Conservation (phyloP, 805 yeast genomes). For the Yarrowia deformans region DNA sequence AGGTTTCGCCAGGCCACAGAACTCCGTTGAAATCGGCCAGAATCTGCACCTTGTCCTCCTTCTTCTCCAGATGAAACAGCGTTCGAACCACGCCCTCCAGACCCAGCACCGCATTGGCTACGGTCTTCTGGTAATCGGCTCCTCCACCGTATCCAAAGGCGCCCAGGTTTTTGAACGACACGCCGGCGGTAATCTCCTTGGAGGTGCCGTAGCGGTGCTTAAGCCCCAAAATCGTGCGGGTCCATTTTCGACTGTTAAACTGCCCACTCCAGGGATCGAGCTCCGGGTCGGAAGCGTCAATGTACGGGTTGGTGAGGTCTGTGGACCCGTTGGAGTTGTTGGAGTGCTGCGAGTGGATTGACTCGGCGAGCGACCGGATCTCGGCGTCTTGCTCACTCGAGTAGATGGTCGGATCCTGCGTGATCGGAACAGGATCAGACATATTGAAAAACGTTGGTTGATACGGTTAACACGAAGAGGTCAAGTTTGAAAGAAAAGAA, state of each 20-base stretch:
- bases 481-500: not conserved
- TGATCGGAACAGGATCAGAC: conserved; percentile 23
- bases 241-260: conserved; percentile 69
- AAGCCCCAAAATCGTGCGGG: conserved; percentile 62
- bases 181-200: conserved; percentile 65
- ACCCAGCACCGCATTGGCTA: conserved; percentile 54
- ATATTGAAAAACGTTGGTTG: not conserved
- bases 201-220: conserved; percentile 65
- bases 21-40: conserved; percentile 63
- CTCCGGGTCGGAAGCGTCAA: conserved; percentile 52
- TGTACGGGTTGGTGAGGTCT: conserved; percentile 45
- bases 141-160: conserved; percentile 70
- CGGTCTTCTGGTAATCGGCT: conserved; percentile 72
- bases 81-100: conserved; percentile 42
- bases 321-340: conserved; percentile 17
- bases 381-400: conserved; percentile 30
- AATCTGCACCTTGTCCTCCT: conserved; percentile 51
- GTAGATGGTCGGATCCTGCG: conserved; percentile 34
- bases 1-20: conserved; percentile 68
- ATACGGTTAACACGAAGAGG: no score
- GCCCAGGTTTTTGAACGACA: conserved; percentile 64
- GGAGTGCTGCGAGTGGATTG: conserved; percentile 27
- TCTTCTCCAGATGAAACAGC: conserved; percentile 46
- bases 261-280: conserved; percentile 66
- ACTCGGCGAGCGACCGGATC: conserved; percentile 35